These are phyloP conservation scores for Nicotiana tomentosiformis DNA, from an alignment of 257 asterid genomes.

Conservation along the genomic window DNA sequence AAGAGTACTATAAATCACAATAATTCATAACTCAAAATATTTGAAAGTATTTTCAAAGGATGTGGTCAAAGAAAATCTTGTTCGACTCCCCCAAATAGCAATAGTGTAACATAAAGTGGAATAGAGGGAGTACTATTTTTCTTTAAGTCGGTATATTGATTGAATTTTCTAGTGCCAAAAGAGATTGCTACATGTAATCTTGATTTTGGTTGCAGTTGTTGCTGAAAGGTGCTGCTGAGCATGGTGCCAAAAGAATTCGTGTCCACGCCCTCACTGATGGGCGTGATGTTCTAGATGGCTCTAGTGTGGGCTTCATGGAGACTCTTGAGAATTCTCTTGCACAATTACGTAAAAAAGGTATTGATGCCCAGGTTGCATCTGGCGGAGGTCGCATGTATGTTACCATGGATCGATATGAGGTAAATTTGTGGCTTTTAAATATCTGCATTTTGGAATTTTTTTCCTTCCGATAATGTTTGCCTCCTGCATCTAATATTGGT, in stretches of 20 bases:
- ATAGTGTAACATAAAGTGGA: too few relatives aligned
- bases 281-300: conserved; percentile 94
- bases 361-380: conserved; percentile 89
- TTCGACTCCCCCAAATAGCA: too few relatives aligned
- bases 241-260: conserved; percentile 88
- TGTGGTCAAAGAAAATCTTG: too few relatives aligned
- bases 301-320: conserved; percentile 83
- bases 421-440: conserved; percentile 9
- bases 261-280: conserved; percentile 91
- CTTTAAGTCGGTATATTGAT: neutral
- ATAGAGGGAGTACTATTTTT: too few relatives aligned
- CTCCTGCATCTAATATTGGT: neutral
- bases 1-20: too few relatives aligned
- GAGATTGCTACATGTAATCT: conserved; percentile 10
- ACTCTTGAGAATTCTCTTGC: conserved; percentile 74
- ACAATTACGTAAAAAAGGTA: conserved; percentile 62
- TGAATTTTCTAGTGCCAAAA: neutral
- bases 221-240: conserved; percentile 78
- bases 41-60: too few relatives aligned
- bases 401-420: conserved; percentile 98
- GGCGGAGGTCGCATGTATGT: conserved; percentile 99
- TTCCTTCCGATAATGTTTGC: neutral
- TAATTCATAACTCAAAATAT: too few relatives aligned
- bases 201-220: conserved; percentile 49
- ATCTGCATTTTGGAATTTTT: neutral